These are phyloP conservation scores for Chlorella variabilis DNA, from an alignment of 163 green algal species.

Conservation along the genomic window DNA sequence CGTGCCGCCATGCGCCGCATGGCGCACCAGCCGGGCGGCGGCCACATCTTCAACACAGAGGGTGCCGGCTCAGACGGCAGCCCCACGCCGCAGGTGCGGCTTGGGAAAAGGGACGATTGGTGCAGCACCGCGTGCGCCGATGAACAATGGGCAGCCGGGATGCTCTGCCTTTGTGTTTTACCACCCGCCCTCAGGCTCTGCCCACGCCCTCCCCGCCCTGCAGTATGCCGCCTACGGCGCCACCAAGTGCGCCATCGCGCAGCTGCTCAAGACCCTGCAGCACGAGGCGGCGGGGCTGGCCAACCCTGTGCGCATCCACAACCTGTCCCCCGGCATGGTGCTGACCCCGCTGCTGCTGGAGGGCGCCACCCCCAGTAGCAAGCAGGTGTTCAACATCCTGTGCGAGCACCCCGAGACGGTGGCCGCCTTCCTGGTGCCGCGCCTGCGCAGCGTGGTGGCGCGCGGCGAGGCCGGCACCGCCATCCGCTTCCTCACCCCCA, in stretches of 20 bases:
- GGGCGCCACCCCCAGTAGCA: conserved; percentile 73
- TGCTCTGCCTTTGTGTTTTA: too few species aligned
- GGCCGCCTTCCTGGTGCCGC: conserved; percentile 82
- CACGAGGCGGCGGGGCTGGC: conserved; percentile 40
- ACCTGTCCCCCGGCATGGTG: conserved; percentile 87
- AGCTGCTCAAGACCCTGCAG: conserved; percentile 73
- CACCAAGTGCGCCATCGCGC: conserved; percentile 82
- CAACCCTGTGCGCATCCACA: conserved; percentile 64
- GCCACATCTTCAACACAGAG: conserved; percentile 91
- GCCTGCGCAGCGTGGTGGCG: conserved; percentile 69
- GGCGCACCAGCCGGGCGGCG: conserved; percentile 49
- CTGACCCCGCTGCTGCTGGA: conserved; percentile 89
- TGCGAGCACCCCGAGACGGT: conserved; percentile 87
- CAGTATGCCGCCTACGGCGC: conserved; percentile 83
- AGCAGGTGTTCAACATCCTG: conserved; percentile 90
- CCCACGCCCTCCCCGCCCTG: neutral
- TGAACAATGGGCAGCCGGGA: too few species aligned
- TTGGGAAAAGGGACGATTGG: too few species aligned
- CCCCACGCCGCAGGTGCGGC: conserved; percentile 64
- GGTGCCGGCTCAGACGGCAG: conserved; percentile 77
- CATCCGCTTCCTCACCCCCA: conserved; percentile 63
- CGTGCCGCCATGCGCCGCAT: conserved; percentile 58
- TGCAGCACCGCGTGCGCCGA: too few species aligned
- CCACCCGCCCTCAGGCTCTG: too few species aligned
- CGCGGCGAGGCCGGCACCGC: conserved; percentile 34